Base-by-base conservation (phyloP, 768 basidiomycete species). In the Pisolithus microcarpus region DNA sequence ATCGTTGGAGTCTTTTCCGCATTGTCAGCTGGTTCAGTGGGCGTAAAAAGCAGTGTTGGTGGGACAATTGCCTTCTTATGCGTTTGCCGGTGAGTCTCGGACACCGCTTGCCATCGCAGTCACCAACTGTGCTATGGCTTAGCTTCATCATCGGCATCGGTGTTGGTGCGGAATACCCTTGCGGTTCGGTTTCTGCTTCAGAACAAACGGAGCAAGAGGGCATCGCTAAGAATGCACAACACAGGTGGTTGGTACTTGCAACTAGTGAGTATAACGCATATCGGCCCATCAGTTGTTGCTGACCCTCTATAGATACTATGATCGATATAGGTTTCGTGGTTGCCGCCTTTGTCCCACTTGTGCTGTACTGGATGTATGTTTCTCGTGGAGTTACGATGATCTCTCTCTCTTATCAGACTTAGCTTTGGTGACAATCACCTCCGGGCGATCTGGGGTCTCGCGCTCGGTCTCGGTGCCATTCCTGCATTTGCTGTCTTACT, bases 61-160 rank as follows among this genome's bases (percentile, higher is more conserved):
- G 91, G 91, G 2, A 71, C 89, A 62, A 71, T 94, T 48, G 74
- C 79, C 38, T 91, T 93, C 78, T 77, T 96, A 9, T 78, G 72
- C 43, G 86, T 82, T 16, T 90, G 83, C 71, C 82, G 91, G 84
- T 85, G 57, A 58, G 70, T 63, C 34, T 15, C 28, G n/a, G 4
- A 31, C 8, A 30, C 4, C 13, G 3, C n/a, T 13, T 9, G 10
- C 24, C 36, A 2, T 0, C 28, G 43, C 21, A 23, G 8, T 36
- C 48, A 47, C 30, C 3, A 40, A 21, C 13, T 4, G 18, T 19
- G 13, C 24, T 5, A 15, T 5, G 2, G 3, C 9, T 55, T 50
- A 90, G 90, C 7, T 94, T 94, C 73, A 66, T 96, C 1, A 75
- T 93, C 42, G 94, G 94, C 36, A 85, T 94, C 49, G 92, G 92